Evolutionary conservation across 2,329 filamentous ascomycete species (phyloP), one percentile per base, ranked within the genome.

Genomic region (Hypoxylon sp.): DNA sequence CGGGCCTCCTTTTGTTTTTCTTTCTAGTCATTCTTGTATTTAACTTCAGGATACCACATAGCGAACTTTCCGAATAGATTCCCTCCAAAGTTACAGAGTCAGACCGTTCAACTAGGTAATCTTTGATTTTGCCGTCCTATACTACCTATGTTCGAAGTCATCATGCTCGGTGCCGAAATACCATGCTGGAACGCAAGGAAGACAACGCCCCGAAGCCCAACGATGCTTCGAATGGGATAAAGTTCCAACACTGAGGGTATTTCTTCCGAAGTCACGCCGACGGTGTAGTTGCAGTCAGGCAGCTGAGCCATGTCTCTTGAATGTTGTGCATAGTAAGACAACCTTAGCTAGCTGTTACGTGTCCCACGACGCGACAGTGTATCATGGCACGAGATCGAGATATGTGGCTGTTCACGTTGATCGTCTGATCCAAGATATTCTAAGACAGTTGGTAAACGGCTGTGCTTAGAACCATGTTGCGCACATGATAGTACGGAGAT

Each of bases 41-140:
- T 58, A 55, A 38, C 46, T 4, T 49, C 29, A 55, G 55, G 55
- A 62, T 62, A 62, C 59, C 59, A 62, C 54, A n/a, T n/a, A n/a
- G n/a, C n/a, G n/a, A n/a, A n/a, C n/a, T n/a, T n/a, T n/a, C n/a
- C n/a, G n/a, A n/a, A n/a, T n/a, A n/a, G n/a, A n/a, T n/a, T n/a
- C n/a, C n/a, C n/a, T n/a, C n/a, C n/a, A n/a, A n/a, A n/a, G n/a
- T n/a, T n/a, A n/a, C n/a, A n/a, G n/a, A n/a, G n/a, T n/a, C n/a
- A n/a, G n/a, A n/a, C n/a, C n/a, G n/a, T n/a, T n/a, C n/a, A n/a
- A n/a, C 26, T 29, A 6, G 11, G 26, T 6, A 29, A 29, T 11
- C 6, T 11, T 29, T 29, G 6, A 6, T 6, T 11, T 17, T 37
- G 15, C 15, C 15, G 5, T 17, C 33, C 5, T n/a, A 29, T 29